Conservation (phyloP, 345 rosid genomes). For the Dimocarpus longan region DNA sequence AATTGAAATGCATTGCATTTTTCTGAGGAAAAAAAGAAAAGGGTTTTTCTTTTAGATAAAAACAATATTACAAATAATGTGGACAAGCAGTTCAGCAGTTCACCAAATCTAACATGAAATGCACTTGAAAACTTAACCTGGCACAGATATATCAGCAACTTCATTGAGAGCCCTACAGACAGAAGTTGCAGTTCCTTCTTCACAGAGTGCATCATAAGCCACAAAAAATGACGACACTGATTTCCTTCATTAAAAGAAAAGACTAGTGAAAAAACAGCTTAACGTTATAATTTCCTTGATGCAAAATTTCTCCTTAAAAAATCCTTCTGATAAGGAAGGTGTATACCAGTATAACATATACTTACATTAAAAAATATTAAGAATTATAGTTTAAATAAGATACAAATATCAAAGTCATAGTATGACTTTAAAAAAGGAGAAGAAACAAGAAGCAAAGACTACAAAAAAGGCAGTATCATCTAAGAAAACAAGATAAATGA, state of each 20-base stretch:
- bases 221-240: constrained; percentile 81
- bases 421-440: background rate
- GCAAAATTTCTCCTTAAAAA: background rate
- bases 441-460: no score
- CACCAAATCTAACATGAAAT: no score
- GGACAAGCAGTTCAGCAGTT: background rate
- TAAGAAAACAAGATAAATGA: no score
- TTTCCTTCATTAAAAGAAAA: constrained; percentile 61
- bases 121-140: constrained; percentile 51
- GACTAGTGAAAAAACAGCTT: constrained; percentile 14
- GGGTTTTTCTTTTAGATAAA: no score
- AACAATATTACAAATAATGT: no score
- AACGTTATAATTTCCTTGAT: background rate
- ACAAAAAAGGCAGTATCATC: no score
- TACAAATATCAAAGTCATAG: background rate
- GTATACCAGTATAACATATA: background rate
- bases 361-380: background rate
- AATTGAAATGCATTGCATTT: constrained; percentile 1
- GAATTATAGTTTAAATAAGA: background rate
- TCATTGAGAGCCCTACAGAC: constrained; percentile 94
- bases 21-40: no score
- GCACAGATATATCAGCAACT: constrained; percentile 88
- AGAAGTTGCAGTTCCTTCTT: constrained; percentile 91
- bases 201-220: constrained; percentile 84
- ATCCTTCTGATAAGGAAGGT: background rate